Conservation (phyloP, 2,329 filamentous ascomycete genomes). For the Keithomyces neogunnii region DNA sequence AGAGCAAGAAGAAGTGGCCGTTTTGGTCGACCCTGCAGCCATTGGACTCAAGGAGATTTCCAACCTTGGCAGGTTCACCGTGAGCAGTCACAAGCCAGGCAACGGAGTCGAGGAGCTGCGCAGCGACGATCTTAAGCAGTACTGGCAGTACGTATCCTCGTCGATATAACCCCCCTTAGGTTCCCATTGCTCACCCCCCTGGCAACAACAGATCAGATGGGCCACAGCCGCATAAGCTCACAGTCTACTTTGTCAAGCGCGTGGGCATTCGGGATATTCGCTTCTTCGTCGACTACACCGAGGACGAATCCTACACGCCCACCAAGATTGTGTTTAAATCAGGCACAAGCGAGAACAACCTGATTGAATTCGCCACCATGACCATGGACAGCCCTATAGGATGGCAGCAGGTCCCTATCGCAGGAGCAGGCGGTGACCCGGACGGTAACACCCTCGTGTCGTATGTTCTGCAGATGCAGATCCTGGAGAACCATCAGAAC, state of each 20-base stretch:
- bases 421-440: constrained; percentile 45
- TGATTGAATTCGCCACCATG: constrained; percentile 80
- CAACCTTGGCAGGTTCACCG: constrained; percentile 74
- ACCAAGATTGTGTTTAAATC: constrained; percentile 85
- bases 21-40: constrained; percentile 44
- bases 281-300: constrained; percentile 83
- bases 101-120: constrained; percentile 71
- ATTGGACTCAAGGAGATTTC: constrained; percentile 71
- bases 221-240: constrained; percentile 73
- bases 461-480: constrained; percentile 82
- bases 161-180: neutral
- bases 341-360: constrained; percentile 83
- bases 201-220: constrained; percentile 60
- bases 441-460: constrained; percentile 72
- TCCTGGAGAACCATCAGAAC: constrained; percentile 97
- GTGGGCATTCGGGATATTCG: constrained; percentile 70
- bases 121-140: constrained; percentile 62
- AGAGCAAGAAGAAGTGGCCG: constrained; percentile 26
- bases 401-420: constrained; percentile 77
- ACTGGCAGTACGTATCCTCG: constrained; percentile 61
- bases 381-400: constrained; percentile 70
- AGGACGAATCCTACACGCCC: constrained; percentile 94
- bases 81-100: constrained; percentile 73
- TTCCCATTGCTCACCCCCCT: neutral
- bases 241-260: constrained; percentile 77